Evolutionary conservation across 306 rosid genomes (phyloP).

Genomic region (Vigna angularis): DNA sequence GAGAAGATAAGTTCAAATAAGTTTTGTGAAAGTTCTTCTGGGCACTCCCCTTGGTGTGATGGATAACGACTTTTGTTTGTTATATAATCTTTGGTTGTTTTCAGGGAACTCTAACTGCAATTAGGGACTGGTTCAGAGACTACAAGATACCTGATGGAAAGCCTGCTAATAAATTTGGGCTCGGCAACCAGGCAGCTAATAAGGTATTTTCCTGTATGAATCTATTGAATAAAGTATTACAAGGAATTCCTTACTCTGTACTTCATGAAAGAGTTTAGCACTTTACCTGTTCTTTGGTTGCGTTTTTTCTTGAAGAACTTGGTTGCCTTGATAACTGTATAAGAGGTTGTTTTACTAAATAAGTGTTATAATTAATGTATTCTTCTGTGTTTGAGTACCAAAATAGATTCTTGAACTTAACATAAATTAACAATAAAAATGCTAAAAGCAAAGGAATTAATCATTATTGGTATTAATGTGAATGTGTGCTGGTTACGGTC

Average conservation of each 20-base stretch:
- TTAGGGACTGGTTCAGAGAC: slow-evolving; percentile 96
- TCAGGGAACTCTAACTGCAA: slow-evolving; percentile 92
- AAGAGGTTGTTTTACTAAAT: slow-evolving; percentile 2
- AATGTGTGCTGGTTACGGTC: neutral
- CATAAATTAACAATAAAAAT: neutral
- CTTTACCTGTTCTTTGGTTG: neutral
- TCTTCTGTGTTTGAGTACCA: slow-evolving; percentile 10
- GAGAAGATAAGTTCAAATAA: neutral
- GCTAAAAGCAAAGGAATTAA: neutral
- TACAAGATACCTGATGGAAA: slow-evolving; percentile 98
- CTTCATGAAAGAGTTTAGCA: slow-evolving; percentile 14
- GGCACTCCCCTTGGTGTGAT: neutral
- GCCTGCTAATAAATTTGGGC: slow-evolving; percentile 96
- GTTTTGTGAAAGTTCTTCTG: neutral
- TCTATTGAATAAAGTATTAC: slow-evolving; percentile 14
- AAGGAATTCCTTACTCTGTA: slow-evolving; percentile 4
- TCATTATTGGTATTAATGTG: neutral
- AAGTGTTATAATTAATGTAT: neutral
- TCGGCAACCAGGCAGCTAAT: slow-evolving; percentile 83
- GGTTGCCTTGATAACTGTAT: slow-evolving; percentile 21
- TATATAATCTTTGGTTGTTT: slow-evolving; percentile 45
- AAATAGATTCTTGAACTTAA: slow-evolving; percentile 1
- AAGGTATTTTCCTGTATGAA: slow-evolving; percentile 57
- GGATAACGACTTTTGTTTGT: slow-evolving; percentile 15
- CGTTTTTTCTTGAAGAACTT: neutral